Evolutionary conservation across 768 basidiomycete species (phyloP), one percentile per base, ranked within the genome.

Genomic region (Mycena sanguinolenta): DNA sequence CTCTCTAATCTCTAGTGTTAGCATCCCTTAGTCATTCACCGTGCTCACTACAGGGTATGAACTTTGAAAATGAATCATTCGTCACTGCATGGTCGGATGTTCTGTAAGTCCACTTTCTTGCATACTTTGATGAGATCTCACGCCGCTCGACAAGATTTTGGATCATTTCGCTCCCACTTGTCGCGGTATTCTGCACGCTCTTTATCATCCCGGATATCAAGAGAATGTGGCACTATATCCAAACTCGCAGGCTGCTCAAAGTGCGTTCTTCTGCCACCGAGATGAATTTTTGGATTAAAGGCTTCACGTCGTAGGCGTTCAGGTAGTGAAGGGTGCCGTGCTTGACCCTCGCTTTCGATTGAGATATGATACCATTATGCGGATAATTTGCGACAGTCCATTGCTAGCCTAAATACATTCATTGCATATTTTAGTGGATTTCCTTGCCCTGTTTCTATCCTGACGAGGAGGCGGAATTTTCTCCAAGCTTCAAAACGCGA

Each of bases 151-250:
- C 39, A 69, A 92, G 91, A 16, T 94, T 92, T 83, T 93, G 92
- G 92, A 79, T 85, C 72, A 87, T 92, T 69, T 89, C 90, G 1
- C 75, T 91, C 3, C 91, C 91, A 0, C 77, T 89, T 27, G 89
- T 92, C 88, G 75, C 77, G n/a, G 71, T 89, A 58, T 82, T 93
- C 53, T 78, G 90, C 10, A 85, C 89, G 19, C 59, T 89, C 23
- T 91, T 92, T 80, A 79, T 88, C 78, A 84, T 82, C 75, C 76
- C 82, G 17, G 91, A 93, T 69, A 79, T 93, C 69, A 79, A 79
- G 74, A 77, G 82, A 42, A 72, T 84, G 59, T 71, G 75, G 10
- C 86, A 87, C 70, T 88, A 88, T 71, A 46, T 88, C n/a, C 77
- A 82, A 74, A 90, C 89, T 8, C 58, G 69, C 57, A 39, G 19